Percentiles rank a stretch among this genome's conserved stretches.
These are phyloP conservation scores for Claviceps citrina DNA, from an alignment of 2,329 filamentous ascomycete genomes.

Conservation along the genomic window DNA sequence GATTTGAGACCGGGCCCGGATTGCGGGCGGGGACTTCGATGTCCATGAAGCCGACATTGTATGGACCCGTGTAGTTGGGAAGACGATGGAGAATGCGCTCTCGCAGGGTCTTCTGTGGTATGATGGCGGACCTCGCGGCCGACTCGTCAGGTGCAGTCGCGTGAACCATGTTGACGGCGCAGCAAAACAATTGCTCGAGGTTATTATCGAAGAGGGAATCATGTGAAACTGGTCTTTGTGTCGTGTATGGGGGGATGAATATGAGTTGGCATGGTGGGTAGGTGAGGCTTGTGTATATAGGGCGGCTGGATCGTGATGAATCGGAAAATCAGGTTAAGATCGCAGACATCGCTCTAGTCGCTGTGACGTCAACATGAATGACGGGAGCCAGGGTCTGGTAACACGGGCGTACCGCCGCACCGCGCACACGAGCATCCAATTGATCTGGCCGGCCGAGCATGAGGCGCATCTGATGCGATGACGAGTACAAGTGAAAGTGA, in stretches of 20 bases:
- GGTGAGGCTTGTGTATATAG: no score
- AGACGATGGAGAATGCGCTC: slow-evolving; percentile 32
- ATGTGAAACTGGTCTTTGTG: not conserved
- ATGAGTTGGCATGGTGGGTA: no score
- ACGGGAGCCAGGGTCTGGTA: no score
- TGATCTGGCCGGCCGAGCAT: not conserved
- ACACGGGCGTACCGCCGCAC: not conserved
- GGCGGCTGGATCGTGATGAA: slow-evolving; percentile 1
- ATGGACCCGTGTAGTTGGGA: slow-evolving; percentile 47
- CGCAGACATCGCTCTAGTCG: no score
- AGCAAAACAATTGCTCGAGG: not conserved
- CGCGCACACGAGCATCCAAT: not conserved
- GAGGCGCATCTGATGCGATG: not conserved
- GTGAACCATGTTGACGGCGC: slow-evolving; percentile 2
- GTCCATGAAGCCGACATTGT: slow-evolving; percentile 53
- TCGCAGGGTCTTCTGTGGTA: slow-evolving; percentile 17
- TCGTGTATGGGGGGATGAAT: not conserved
- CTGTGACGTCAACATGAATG: slow-evolving; percentile 6
- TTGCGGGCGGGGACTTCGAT: slow-evolving; percentile 42
- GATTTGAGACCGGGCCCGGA: slow-evolving; percentile 24
- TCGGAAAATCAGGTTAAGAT: no score
- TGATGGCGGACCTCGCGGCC: slow-evolving; percentile 10
- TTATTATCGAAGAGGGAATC: not conserved
- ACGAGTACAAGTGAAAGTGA: no score
- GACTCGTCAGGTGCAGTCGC: not conserved